Percentiles rank a stretch among this genome's conserved stretches.
phyloP scores from a whole-genome alignment of 805 yeast genomes.

The Ogataea glucozyma region DNA sequence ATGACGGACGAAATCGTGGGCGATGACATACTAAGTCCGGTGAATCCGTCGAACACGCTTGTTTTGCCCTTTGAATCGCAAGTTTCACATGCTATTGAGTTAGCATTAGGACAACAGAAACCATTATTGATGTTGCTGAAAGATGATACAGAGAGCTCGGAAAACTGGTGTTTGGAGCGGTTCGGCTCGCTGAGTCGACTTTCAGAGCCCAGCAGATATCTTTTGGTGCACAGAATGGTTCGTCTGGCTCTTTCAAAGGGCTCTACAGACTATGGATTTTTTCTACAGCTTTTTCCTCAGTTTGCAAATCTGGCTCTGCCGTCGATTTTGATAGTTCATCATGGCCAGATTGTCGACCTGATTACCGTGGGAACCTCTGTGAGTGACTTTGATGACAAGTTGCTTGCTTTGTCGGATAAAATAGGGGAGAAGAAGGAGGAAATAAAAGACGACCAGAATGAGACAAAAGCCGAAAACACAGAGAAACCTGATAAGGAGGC shows the following conservation, averaged over 20 bases:
- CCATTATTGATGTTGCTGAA: conserved; percentile 44
- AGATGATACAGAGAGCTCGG: conserved; percentile 25
- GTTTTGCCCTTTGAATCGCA: conserved; percentile 21
- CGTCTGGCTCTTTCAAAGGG: conserved; percentile 43
- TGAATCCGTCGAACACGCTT: neutral
- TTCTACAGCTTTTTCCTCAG: conserved; percentile 56
- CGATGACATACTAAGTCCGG: neutral
- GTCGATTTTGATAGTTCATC: conserved; percentile 53
- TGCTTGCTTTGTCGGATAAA: conserved; percentile 21
- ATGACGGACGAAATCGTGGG: conserved; percentile 4
- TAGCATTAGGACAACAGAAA: conserved; percentile 37
- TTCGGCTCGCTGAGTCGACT: conserved; percentile 19
- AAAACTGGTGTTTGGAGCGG: conserved; percentile 25
- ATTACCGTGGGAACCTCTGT: conserved; percentile 37
- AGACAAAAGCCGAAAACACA: too few relatives aligned
- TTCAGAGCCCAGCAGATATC: conserved; percentile 19
- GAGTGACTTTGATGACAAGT: conserved; percentile 32
- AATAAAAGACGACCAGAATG: too few relatives aligned
- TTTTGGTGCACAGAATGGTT: conserved; percentile 35
- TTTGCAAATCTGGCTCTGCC: conserved; percentile 46
- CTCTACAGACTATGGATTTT: conserved; percentile 46
- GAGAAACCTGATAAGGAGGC: too few relatives aligned
- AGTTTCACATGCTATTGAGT: conserved; percentile 39
- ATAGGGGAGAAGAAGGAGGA: too few relatives aligned
- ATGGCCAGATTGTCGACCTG: conserved; percentile 47